These are phyloP conservation scores for Chlamydomonas incerta DNA, from an alignment of 139 green algal species.

Conservation along the genomic window DNA sequence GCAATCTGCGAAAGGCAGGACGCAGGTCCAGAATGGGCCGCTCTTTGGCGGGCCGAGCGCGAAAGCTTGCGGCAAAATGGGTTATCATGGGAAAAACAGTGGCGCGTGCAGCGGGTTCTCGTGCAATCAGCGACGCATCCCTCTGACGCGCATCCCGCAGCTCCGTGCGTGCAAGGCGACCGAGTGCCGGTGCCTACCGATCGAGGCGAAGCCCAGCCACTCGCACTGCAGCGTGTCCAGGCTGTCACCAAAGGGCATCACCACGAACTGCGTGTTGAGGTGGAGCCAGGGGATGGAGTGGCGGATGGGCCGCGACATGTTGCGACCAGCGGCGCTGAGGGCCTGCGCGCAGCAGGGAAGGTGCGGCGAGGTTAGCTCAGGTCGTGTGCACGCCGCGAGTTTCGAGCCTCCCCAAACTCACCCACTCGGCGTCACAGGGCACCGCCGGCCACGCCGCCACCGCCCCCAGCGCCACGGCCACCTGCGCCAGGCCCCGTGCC, in stretches of 20 bases:
- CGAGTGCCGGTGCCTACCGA: too few species aligned
- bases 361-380: too few species aligned
- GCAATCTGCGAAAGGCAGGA: too few species aligned
- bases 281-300: not conserved
- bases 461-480: not conserved
- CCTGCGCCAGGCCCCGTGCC: not conserved
- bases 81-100: too few species aligned
- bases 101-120: too few species aligned
- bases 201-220: not conserved
- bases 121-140: too few species aligned
- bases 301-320: not conserved
- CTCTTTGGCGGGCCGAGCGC: too few species aligned
- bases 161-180: too few species aligned
- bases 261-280: not conserved
- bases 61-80: too few species aligned
- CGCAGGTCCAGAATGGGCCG: too few species aligned
- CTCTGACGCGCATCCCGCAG: too few species aligned
- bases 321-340: not conserved
- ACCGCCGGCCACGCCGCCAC: not conserved
- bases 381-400: too few species aligned
- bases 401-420: not conserved
- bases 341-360: not conserved
- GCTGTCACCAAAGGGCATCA: not conserved
- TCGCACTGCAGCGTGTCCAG: not conserved
- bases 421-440: not conserved